These are phyloP conservation scores for Scleromitrula shiraiana DNA, from an alignment of 2,329 filamentous ascomycete species.

Conservation along the genomic window DNA sequence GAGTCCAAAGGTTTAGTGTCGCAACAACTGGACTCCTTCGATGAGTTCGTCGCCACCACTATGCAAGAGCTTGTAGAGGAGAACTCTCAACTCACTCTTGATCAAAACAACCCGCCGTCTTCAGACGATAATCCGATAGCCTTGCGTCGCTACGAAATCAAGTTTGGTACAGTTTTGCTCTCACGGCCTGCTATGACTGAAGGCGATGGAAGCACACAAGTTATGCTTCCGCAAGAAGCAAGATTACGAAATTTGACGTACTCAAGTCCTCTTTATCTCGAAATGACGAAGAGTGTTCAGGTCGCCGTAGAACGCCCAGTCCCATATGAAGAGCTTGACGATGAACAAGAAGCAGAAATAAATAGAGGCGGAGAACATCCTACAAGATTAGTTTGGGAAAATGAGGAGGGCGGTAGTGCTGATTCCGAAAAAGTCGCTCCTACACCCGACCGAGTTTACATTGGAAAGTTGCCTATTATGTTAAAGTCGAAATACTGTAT, in stretches of 20 bases:
- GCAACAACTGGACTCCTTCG: conserved; percentile 96
- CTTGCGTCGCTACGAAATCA: conserved; percentile 88
- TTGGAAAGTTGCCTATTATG: conserved; percentile 96
- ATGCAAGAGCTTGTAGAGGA: conserved; percentile 94
- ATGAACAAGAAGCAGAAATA: conserved; percentile 50
- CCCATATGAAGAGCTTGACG: conserved; percentile 59
- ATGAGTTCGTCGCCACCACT: conserved; percentile 90
- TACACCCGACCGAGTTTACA: conserved; percentile 58
- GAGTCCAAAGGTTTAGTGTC: conserved; percentile 92
- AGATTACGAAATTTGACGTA: conserved; percentile 95
- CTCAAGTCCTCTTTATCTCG: conserved; percentile 81
- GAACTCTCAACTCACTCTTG: conserved; percentile 83
- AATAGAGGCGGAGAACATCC: conserved; percentile 48
- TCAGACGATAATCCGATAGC: conserved; percentile 72
- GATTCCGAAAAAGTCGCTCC: conserved; percentile 41
- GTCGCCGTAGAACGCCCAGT: conserved; percentile 71
- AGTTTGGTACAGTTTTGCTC: conserved; percentile 84
- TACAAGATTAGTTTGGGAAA: conserved; percentile 52
- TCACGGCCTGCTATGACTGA: conserved; percentile 88
- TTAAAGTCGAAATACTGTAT: conserved; percentile 95
- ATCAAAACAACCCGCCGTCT: conserved; percentile 77
- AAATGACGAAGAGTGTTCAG: conserved; percentile 77
- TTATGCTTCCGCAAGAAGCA: conserved; percentile 88
- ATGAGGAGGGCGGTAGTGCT: conserved; percentile 36
- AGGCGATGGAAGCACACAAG: conserved; percentile 78